Base-by-base conservation (phyloP, 441 rosid species). In the Viola pubescens region DNA sequence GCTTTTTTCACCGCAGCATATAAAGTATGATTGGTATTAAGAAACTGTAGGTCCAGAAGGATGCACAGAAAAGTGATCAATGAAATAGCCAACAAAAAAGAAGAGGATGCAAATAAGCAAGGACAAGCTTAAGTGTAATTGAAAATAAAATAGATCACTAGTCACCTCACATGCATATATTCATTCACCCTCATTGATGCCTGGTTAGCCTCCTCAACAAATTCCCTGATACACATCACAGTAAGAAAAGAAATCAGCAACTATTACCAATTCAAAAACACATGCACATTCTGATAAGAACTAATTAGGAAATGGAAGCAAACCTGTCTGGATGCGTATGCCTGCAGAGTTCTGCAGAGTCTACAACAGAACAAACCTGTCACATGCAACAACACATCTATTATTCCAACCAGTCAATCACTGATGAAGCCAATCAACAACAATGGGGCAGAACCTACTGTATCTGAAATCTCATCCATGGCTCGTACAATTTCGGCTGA, bases 151-250 rank as follows among this genome's bases (percentile, higher is more conserved):
- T 52, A 73, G 43, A 76, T 73, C 70, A 69, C 42, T 63, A 82
- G 96, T 88, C 94, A 85, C 88, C 99, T 90, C 95, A 94, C 99
- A 90, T 94, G 99, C 81, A 94, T 88, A 82, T 94, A 94, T 64
- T 90, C 92, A 70, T 81, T 81, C 64, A 94, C 82, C 62, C 79
- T 81, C 78, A 94, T 77, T 9, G 95, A 83, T 54, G 97, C 99
- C 74, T 82, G 80, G 67, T 60, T 81, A 69, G 99, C 99, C 75
- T 81, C 94, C 78, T 82, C 89, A 49, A 94, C 91, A 76, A 79
- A 94, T 69, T 91, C 94, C 76, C 99, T 94, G 67, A 62, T 34
- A 68, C 49, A 65, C 47, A 66, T 58, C 3, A 41, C 2, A 7
- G 42, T 6, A 14, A 41, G 38, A 5, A 37, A 48, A 52, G 48